Evolutionary conservation across 768 basidiomycete genomes (phyloP), one percentile per base, ranked within the genome.

Genomic region (Baorangia bicolor): DNA sequence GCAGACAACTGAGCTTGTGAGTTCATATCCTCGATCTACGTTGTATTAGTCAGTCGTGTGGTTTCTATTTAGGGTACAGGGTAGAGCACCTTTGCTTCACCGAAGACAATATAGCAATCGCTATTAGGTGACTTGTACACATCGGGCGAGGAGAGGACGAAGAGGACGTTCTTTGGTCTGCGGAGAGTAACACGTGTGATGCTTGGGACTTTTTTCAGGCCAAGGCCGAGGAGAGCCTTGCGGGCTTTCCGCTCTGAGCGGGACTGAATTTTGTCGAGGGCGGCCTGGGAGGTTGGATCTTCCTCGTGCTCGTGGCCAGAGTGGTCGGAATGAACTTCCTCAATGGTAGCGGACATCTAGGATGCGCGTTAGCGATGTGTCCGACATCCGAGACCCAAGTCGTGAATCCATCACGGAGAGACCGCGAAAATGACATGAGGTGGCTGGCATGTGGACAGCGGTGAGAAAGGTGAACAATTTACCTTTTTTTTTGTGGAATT

Each of bases 61-160:
- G 39, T 18, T 44, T 18, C 28, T 42, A 25, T 33, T 31, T 23
- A 50, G 49, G 53, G 58, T 20, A 59, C n/a, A 54, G 57, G 57
- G 60, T 43, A 58, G 57, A 44, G 9, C 20, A 88, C 88, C 85
- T 94, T 94, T 52, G 92, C 95, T 80, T 98, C 97, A 61, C 97
- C 97, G 66, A 98, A 99, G 60, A 99, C 94, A 71, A 99, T 93
- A 81, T 99, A 98, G 75, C 90, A 93, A 76, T 99, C 97, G 70
- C 92, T 94, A 77, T 93, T 94, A 40, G 90, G 87, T 47, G 92
- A 94, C 81, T 98, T 98, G 87, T 91, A 99, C 51, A 99, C 97
- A 61, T 99, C 97, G 35, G 97, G 97, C 48, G 87, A 79, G 51
- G 92, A 85, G 65, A 99, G 82, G 57, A 98, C 95, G 70, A 98